Conservation (phyloP, 2,329 filamentous ascomycete genomes). For the Penicillium sp. region DNA sequence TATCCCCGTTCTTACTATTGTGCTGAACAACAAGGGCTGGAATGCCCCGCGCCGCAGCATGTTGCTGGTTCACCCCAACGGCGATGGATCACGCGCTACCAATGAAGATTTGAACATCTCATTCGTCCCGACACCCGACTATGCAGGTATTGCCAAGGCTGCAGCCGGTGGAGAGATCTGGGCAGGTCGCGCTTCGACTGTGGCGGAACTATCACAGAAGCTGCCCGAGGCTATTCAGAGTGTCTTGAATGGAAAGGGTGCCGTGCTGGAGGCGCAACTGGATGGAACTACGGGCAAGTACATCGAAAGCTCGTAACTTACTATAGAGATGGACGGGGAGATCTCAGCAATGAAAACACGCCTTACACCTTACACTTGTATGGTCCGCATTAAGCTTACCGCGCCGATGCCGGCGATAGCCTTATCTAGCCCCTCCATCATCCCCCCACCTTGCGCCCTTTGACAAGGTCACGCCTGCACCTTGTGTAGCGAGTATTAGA, state of each 20-base stretch:
- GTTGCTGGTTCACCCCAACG: slow-evolving; percentile 62
- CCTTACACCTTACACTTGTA: neutral
- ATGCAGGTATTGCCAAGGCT: slow-evolving; percentile 63
- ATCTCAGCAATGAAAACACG: neutral
- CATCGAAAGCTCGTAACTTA: slow-evolving; percentile 17
- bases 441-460: slow-evolving; percentile 9
- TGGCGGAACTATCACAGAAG: slow-evolving; percentile 51
- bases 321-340: neutral
- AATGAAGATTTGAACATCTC: slow-evolving; percentile 64
- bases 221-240: slow-evolving; percentile 57
- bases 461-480: slow-evolving; percentile 16
- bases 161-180: slow-evolving; percentile 59
- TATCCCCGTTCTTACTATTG: slow-evolving; percentile 62
- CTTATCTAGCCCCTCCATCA: slow-evolving; percentile 27
- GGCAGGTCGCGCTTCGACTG: slow-evolving; percentile 56
- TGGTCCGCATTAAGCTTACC: slow-evolving; percentile 17
- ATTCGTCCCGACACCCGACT: slow-evolving; percentile 63
- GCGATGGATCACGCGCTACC: slow-evolving; percentile 56
- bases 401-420: slow-evolving; percentile 34
- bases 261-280: slow-evolving; percentile 59
- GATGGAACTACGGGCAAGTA: slow-evolving; percentile 56
- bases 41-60: slow-evolving; percentile 60
- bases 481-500: slow-evolving; percentile 9
- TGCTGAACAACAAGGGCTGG: slow-evolving; percentile 68
- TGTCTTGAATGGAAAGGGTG: slow-evolving; percentile 54